Evolutionary conservation across 805 yeast species (phyloP), one percentile per base, ranked within the genome.

Genomic region (Maudiozyma saulgeensis): DNA sequence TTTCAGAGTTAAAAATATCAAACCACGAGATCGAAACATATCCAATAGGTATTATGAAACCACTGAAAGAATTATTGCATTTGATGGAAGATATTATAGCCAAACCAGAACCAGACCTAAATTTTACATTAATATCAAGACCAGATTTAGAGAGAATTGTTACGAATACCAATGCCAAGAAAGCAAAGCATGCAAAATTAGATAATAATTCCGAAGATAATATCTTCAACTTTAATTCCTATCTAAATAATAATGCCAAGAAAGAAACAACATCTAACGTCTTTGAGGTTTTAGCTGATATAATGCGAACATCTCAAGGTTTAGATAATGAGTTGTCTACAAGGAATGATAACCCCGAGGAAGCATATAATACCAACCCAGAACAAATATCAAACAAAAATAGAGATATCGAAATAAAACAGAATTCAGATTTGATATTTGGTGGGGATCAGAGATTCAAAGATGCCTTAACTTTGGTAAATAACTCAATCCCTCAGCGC

Each of bases 391-490:
- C 38, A 46, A 55, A 6, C 16, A 38, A 45, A 41, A 34, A 31
- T 7, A 40, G 41, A 6, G 43, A 45, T 25, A 11, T 34, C 7
- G 47, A 45, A 4, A 56, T 47, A 45, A 46, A 41, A 25, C 45
- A 50, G 34, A 61, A 62, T 43, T 56, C 60, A 6, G 79, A 78
- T 53, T 66, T 84, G 12, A 80, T 90, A 0, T 91, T 88, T 60
- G 79, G 82, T 15, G 75, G 78, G 41, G 98, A 91, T 63, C 69
- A 95, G 43, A 70, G 97, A 44, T 85, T 84, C 60, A 80, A 78
- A 56, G 96, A 90, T 57, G 82, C 85, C 12, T 78, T 90, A 0
- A 76, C 79, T 32, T 64, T 89, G 16, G 63, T 91, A 35, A 90
- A 52, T 6, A 57, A 56, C 43, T 51, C 56, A 21, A 52, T 53